Conservation (phyloP, 2,329 filamentous ascomycete genomes). For the Curvularia eragrostidis region DNA sequence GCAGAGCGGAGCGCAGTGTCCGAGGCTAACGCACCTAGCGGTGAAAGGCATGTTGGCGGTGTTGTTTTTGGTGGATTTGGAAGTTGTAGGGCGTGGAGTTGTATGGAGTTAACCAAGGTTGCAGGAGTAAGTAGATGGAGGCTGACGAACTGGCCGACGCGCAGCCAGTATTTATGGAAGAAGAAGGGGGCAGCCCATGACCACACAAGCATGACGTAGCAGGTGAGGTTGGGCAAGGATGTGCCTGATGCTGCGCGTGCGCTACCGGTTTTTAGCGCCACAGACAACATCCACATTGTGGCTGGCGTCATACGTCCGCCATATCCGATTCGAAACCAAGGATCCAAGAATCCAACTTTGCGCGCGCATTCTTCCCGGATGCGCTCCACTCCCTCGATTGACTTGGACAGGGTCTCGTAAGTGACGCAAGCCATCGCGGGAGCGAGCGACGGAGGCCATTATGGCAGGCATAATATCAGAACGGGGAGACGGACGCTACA, state of each 20-base stretch:
- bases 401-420: neutral
- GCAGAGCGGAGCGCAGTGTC: neutral
- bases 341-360: neutral
- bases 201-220: conserved; percentile 26
- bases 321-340: conserved; percentile 12
- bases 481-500: neutral
- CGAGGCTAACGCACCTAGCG: conserved; percentile 55
- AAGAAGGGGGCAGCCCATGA: conserved; percentile 29
- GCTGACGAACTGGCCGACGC: conserved; percentile 10
- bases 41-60: conserved; percentile 66
- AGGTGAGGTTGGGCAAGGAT: conserved; percentile 8
- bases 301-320: conserved; percentile 14
- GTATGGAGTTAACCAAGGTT: neutral
- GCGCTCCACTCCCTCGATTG: neutral
- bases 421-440: conserved; percentile 11
- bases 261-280: conserved; percentile 21
- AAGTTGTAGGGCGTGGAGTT: neutral
- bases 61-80: conserved; percentile 14
- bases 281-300: conserved; percentile 11
- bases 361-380: conserved; percentile 3
- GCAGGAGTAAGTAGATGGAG: conserved; percentile 7
- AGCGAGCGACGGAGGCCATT: neutral
- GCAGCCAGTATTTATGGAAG: conserved; percentile 37
- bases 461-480: neutral
- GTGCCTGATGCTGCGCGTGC: conserved; percentile 20